These are phyloP conservation scores for Ogataea methylovora DNA, from an alignment of 805 yeast species.

Conservation along the genomic window DNA sequence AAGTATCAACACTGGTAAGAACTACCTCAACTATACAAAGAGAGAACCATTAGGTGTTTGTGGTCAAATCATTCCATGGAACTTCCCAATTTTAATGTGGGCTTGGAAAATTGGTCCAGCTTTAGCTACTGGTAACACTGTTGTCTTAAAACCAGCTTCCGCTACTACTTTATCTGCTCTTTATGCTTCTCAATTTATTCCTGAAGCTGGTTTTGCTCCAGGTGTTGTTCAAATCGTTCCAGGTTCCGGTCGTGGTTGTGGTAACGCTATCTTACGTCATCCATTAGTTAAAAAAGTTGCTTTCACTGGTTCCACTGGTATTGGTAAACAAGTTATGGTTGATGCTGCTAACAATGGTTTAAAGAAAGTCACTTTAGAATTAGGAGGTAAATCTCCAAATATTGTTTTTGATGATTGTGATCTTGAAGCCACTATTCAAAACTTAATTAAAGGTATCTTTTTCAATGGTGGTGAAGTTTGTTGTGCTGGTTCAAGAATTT, in stretches of 20 bases:
- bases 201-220: conserved; percentile 65
- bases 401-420: conserved; percentile 67
- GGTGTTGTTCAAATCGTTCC: conserved; percentile 72
- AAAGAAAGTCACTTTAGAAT: conserved; percentile 74
- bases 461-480: conserved; percentile 80
- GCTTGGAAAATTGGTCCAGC: conserved; percentile 80
- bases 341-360: conserved; percentile 64
- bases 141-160: conserved; percentile 69
- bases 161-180: conserved; percentile 71
- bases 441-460: conserved; percentile 62
- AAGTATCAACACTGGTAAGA: conserved; percentile 52
- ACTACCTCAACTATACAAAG: conserved; percentile 58
- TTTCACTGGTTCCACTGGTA: conserved; percentile 74
- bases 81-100: conserved; percentile 75
- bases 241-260: conserved; percentile 69
- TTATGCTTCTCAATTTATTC: conserved; percentile 50
- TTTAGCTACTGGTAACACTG: conserved; percentile 67
- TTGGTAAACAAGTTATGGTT: conserved; percentile 65
- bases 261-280: conserved; percentile 63
- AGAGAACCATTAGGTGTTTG: conserved; percentile 77
- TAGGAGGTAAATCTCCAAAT: conserved; percentile 81
- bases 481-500: conserved; percentile 76
- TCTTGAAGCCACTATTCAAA: conserved; percentile 38
- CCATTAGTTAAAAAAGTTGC: conserved; percentile 68
- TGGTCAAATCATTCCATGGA: conserved; percentile 84